Evolutionary conservation across 768 basidiomycete species (phyloP), one percentile per base, ranked within the genome.

Genomic region (Phylloporus arenicola): DNA sequence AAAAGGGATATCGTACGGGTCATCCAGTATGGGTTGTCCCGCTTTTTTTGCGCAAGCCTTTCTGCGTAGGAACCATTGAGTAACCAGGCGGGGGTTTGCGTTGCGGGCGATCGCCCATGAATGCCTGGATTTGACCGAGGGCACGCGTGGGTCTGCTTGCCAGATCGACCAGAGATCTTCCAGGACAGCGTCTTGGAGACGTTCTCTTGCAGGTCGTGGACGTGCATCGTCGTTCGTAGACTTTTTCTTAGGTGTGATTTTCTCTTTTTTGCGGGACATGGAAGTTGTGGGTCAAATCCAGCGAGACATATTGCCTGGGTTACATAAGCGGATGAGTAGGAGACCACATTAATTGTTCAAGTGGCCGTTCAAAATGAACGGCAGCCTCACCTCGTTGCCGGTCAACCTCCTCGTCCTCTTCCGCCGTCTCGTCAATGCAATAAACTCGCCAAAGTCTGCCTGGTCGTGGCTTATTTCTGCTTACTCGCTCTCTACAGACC

Each of bases 401-500:
- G 70, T 75, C 39, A 80, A 80, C 50, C 78, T 88, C 60, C 74
- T 76, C 50, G 67, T 77, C 35, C 66, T 88, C 31, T 70, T 88
- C 47, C 84, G 78, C 54, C 73, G 86, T 51, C 70, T 89, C 30
- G 77, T 82, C 52, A 84, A 86, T 56, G 79, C 77, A 34, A 75
- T 89, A 30, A 31, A 27, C 8, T 25, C n/a, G 11, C 38, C 50
- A 10, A 41, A 42, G 8, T 38, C 47, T 5, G 44, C 33, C 39
- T 63, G 55, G 51, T 51, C 54, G 6, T 63, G 58, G 52, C 40
- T 57, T 39, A 48, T 53, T 48, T 54, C 56, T 6, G 40, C 45
- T 29, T 57, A 46, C 13, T 42, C 50, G 19, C 17, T 54, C 29
- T 43, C 55, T 0, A 11, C 27, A 16, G 27, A 27, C 37, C 4